Base-by-base conservation (phyloP, 306 rosid species). In the Rubus idaeus region DNA sequence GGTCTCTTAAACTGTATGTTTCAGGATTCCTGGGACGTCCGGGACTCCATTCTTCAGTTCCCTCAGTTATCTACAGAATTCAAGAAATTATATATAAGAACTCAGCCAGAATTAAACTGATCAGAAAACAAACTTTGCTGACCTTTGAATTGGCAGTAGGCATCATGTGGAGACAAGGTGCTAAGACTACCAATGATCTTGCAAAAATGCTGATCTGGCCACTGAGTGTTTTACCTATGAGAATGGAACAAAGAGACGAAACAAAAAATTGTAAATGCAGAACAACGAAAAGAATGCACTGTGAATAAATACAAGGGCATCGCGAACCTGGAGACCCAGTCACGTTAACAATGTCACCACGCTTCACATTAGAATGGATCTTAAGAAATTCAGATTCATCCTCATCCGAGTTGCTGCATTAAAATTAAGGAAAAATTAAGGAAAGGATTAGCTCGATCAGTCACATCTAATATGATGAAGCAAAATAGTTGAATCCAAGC, bases 201-300 rank as follows among this genome's bases (percentile, higher is more conserved):
- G 94, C 94, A 73, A 93, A 93, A 64, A 92, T 89, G 85, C 96
- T 93, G n/a, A 90, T 87, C 81, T 93, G 91, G 65, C 97, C 97
- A 69, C 87, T 90, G 82, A 86, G 90, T 69, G 94, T 93, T 88
- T 90, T 93, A 18, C 97, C 96, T 93, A 81, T 35, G 80, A 49
- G 5, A 70, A 56, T 56, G 35, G 62, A 56, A 56, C 30, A 18
- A 56, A 56, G 30, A 56, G 21, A 20, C 1, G 3, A 4, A 56
- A 20, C 13, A 56, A 13, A 20, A 8, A 56, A 23, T 56, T 9
- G 35, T 56, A 5, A 56, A 55, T n/a, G 35, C 62, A 56, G 62
- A 56, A 20, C 35, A 56, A 20, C 20, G 62, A 56, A 56, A 21
- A 21, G 35, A 20, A 56, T 56, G 30, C 30, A 20, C 35, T 56